Percentiles rank a stretch among this genome's conserved stretches.
Conservation (phyloP, 108 stramenopile species). For the Tribonema minus region DNA sequence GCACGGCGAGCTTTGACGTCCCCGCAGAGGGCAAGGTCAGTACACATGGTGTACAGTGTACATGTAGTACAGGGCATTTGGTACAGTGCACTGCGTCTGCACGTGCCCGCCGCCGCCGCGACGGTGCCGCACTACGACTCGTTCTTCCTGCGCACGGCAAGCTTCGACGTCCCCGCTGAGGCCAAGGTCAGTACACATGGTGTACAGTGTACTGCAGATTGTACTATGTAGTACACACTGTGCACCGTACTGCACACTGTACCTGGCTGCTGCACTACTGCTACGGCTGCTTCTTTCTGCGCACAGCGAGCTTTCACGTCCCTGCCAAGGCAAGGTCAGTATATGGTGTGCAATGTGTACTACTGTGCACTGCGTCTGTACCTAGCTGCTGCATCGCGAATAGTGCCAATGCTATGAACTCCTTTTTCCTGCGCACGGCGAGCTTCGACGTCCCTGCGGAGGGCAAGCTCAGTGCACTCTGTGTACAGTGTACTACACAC, state of each 20-base stretch:
- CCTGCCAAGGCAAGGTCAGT: slow-evolving; percentile 73
- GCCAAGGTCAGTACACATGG: slow-evolving; percentile 29
- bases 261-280: slow-evolving; percentile 1
- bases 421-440: slow-evolving; percentile 82
- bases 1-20: slow-evolving; percentile 82
- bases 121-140: slow-evolving; percentile 67
- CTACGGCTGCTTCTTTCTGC: slow-evolving; percentile 79
- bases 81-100: slow-evolving; percentile 19
- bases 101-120: slow-evolving; percentile 13
- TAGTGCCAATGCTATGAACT: too few relatives aligned
- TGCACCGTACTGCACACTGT: slow-evolving; percentile 7
- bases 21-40: slow-evolving; percentile 71
- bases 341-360: too few relatives aligned
- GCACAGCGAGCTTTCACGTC: slow-evolving; percentile 81
- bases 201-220: too few relatives aligned
- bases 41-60: too few relatives aligned
- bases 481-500: too few relatives aligned
- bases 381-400: too few relatives aligned
- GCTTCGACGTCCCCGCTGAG: slow-evolving; percentile 82
- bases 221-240: too few relatives aligned
- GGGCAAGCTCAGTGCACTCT: slow-evolving; percentile 32
- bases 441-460: slow-evolving; percentile 83
- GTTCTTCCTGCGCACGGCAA: slow-evolving; percentile 80
- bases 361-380: too few relatives aligned
- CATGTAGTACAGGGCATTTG: too few relatives aligned